Evolutionary conservation across 2,329 filamentous ascomycete genomes (phyloP), one percentile per base, ranked within the genome.

Genomic region (Leptographium lundbergii): DNA sequence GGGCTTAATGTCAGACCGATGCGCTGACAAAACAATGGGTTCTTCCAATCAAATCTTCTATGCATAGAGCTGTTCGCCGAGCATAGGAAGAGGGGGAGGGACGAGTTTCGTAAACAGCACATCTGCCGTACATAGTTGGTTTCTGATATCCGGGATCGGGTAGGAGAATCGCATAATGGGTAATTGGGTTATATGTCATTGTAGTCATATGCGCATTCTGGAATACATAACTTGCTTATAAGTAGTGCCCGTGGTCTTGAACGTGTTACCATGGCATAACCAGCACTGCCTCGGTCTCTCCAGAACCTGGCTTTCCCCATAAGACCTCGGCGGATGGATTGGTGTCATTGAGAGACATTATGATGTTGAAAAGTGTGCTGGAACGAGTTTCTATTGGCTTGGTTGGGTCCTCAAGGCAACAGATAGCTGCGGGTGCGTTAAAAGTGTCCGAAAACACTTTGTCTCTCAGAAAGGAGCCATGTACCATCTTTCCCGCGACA

Each of bases 311-410:
- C 51, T 36, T 54, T 10, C 51, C 51, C 51, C 51, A 54, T 5
- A 54, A 32, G 3, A 54, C 27, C 51, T 54, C 51, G 13, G 51
- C 51, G 7, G 51, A 54, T 9, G 51, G 27, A 22, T 13, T 34
- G 2, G 27, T 34, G 6, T 6, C 24, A 45, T 56, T 25, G 24
- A 59, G 54, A 66, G 6, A 74, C 72, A 64, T 76, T 73, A 60
- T 70, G 68, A 59, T 70, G 62, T 68, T 80, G 76, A 60, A 56
- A 29, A 59, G 36, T 19, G 58, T 59, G 47, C n/a, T 36, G 19
- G 53, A 54, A 19, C 29, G 57, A 32, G 14, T 55, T 36, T 6
- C 52, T 50, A 14, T 34, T 24, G 25, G 57, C 53, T 22, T 56
- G 27, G 24, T 51, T 22, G 47, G 34, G 34, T 42, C 22, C 24